Percentiles rank a stretch among this genome's conserved stretches.
Evolutionary conservation across 2,329 filamentous ascomycete species (phyloP).

Genomic region (Fusarium abutilonis): DNA sequence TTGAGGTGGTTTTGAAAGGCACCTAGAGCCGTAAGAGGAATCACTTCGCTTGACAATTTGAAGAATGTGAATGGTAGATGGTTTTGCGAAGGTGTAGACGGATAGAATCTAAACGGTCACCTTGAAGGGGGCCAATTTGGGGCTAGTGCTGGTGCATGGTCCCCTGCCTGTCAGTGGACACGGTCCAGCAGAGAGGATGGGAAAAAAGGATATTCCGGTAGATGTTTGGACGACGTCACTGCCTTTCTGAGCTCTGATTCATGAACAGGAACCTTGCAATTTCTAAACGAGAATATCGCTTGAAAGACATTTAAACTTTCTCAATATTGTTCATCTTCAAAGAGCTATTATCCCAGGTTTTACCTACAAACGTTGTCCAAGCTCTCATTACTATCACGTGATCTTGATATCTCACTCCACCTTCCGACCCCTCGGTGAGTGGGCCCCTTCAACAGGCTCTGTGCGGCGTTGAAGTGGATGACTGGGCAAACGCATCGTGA

Average conservation of each 20-base stretch:
- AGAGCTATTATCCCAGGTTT: background rate
- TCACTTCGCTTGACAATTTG: slow-evolving; percentile 21
- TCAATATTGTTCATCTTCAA: background rate
- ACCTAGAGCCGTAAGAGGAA: slow-evolving; percentile 19
- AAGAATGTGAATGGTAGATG: slow-evolving; percentile 42
- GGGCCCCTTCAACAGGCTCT: slow-evolving; percentile 41
- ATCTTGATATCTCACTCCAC: slow-evolving; percentile 30
- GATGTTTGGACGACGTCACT: slow-evolving; percentile 40
- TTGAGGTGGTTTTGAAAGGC: slow-evolving; percentile 2
- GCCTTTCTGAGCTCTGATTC: background rate
- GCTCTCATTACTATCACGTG: slow-evolving; percentile 33
- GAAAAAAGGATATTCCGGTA: slow-evolving; percentile 45
- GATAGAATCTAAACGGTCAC: slow-evolving; percentile 51
- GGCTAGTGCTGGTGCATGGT: slow-evolving; percentile 47
- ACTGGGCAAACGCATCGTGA: slow-evolving; percentile 36
- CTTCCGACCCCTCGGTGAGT: slow-evolving; percentile 48
- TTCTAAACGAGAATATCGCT: background rate
- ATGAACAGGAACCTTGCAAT: background rate
- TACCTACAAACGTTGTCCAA: background rate
- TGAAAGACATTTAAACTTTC: background rate
- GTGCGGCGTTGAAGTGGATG: slow-evolving; percentile 36
- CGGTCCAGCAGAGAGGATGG: slow-evolving; percentile 23
- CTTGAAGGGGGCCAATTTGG: slow-evolving; percentile 49
- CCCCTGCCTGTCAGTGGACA: slow-evolving; percentile 39
- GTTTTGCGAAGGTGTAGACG: slow-evolving; percentile 48